Evolutionary conservation across 306 rosid genomes (phyloP), one percentile per base, ranked within the genome.

Genomic region (Rosa persica): DNA sequence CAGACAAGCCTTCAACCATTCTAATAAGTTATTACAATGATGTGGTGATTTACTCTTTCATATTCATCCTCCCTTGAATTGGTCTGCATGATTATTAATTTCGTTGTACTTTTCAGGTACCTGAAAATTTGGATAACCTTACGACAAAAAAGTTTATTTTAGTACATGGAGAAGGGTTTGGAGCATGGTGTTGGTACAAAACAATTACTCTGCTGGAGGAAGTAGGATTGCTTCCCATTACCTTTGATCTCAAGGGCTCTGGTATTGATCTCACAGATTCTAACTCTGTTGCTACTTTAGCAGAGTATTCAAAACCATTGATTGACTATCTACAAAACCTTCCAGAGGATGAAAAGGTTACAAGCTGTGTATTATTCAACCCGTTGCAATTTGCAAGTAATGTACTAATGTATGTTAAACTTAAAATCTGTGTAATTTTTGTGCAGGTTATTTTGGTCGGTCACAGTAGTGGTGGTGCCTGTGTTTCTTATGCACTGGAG

Each of bases 151-250:
- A 91, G 72, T 68, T 95, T 80, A 74, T 95, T 69, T 86, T 95
- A 64, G 77, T 95, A 79, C 97, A 95, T 23, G 98, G 98, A 64
- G 98, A 91, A 87, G 98, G 98, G 57, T 95, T 92, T 81, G 98
- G 98, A 78, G 98, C 98, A 55, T 95, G 98, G 98, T 95, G 98
- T 83, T 95, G 98, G 98, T 95, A 95, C 85, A 95, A 93, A 84
- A 92, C 96, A 25, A 87, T 95, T 75, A 86, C 96, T 68, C 84
- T 85, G 67, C 91, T 95, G 58, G 98, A 95, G 85, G 98, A 92
- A 85, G 75, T 85, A 2, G 97, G 98, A 83, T 72, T 95, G 67
- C 77, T 82, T 86, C 96, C 98, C 27, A 87, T 78, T 77, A 93
- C 96, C 60, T 84, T 95, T 73, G 98, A 95, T 86, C 98, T 95